Conservation (phyloP, 257 asterid genomes). For the Prunella vulgaris region DNA sequence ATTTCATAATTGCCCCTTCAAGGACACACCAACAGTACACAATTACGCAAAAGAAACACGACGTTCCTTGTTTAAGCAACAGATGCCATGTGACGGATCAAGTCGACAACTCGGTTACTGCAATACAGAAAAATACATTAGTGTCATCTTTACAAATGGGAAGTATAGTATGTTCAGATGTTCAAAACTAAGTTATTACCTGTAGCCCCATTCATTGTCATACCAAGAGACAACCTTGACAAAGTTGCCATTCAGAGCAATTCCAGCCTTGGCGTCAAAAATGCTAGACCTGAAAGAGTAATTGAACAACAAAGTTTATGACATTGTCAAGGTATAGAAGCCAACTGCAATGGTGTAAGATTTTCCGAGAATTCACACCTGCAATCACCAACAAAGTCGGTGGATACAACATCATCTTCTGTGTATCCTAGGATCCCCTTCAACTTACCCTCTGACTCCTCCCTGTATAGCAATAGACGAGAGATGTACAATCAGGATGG, state of each 20-base stretch:
- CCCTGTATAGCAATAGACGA: constrained; percentile 24
- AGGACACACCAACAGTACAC: background rate
- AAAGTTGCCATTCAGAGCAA: constrained; percentile 51
- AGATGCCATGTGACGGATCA: constrained; percentile 53
- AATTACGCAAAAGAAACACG: background rate
- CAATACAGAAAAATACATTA: constrained; percentile 1
- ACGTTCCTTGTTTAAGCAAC: constrained; percentile 14
- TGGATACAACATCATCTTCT: constrained; percentile 58
- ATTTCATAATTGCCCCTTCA: constrained; percentile 9
- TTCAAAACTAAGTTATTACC: constrained; percentile 25
- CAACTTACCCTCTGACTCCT: constrained; percentile 43
- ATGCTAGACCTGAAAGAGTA: constrained; percentile 52
- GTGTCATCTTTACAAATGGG: background rate
- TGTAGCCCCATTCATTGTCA: constrained; percentile 73
- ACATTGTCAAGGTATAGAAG: background rate
- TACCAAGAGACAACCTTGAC: constrained; percentile 67
- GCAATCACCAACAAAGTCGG: constrained; percentile 51
- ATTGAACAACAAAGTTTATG: background rate
- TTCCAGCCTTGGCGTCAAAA: constrained; percentile 66
- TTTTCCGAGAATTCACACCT: constrained; percentile 27
- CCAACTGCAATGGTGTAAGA: background rate
- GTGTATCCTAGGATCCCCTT: constrained; percentile 67
- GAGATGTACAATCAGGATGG: background rate
- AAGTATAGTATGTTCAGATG: background rate
- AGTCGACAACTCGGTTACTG: constrained; percentile 56